These are phyloP conservation scores for Entophlyctis helioformis DNA, from an alignment of 192 early-diverging fungal genomes.

Conservation along the genomic window DNA sequence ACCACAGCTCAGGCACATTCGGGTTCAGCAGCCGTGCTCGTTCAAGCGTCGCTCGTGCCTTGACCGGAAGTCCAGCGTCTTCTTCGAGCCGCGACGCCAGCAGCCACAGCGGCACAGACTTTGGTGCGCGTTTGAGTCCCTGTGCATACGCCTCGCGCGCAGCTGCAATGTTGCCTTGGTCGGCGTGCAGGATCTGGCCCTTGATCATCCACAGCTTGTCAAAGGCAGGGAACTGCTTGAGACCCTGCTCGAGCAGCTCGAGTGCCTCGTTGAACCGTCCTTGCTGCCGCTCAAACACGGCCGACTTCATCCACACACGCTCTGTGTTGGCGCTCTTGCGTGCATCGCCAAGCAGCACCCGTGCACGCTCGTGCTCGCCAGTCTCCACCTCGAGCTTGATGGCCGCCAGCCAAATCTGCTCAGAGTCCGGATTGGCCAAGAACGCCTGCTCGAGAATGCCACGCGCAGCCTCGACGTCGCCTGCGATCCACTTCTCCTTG, in stretches of 20 bases:
- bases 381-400: conserved; percentile 93
- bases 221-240: conserved; percentile 60
- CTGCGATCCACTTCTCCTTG: conserved; percentile 83
- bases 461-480: conserved; percentile 73
- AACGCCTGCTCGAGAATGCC: conserved; percentile 76
- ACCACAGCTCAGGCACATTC: no score
- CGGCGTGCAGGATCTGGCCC: no score
- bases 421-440: conserved; percentile 78
- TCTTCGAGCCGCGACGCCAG: no score
- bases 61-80: no score
- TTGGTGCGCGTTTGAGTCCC: no score
- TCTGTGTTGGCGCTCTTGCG: conserved; percentile 62
- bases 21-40: no score
- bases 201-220: no score
- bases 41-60: no score
- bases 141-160: no score
- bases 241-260: conserved; percentile 48
- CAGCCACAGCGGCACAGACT: no score
- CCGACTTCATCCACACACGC: conserved; percentile 93
- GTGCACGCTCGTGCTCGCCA: conserved; percentile 63
- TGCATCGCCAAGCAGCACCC: conserved; percentile 61
- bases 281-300: conserved; percentile 70
- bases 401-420: conserved; percentile 90
- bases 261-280: conserved; percentile 56
- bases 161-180: no score